These are phyloP conservation scores for Xylaria sp. DNA, from an alignment of 2,329 filamentous ascomycete species.

Conservation along the genomic window DNA sequence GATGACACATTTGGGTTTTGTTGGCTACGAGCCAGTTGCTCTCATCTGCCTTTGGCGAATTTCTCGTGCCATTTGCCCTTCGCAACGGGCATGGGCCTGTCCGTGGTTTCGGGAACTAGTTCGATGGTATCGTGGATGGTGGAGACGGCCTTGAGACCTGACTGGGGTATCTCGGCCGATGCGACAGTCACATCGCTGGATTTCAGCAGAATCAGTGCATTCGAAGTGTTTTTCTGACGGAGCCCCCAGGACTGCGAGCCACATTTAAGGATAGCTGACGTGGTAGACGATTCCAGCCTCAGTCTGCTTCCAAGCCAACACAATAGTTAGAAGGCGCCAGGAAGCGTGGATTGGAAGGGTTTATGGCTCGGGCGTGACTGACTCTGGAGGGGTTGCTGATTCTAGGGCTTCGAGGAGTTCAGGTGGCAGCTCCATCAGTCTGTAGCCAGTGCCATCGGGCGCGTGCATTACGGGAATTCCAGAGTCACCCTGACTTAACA, in stretches of 20 bases:
- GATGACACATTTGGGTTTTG: conserved; percentile 10
- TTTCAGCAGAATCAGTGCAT: conserved; percentile 68
- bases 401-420: conserved; percentile 68
- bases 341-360: not conserved
- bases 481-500: conserved; percentile 60
- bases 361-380: conserved; percentile 41
- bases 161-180: conserved; percentile 45
- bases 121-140: conserved; percentile 73
- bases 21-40: not conserved
- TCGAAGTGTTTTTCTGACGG: conserved; percentile 75
- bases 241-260: conserved; percentile 66
- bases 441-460: conserved; percentile 63
- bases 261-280: conserved; percentile 65
- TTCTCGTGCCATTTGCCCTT: conserved; percentile 71
- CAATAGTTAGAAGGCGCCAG: conserved; percentile 3
- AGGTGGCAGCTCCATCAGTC: conserved; percentile 70
- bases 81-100: conserved; percentile 47
- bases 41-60: conserved; percentile 61
- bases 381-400: conserved; percentile 64
- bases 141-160: conserved; percentile 61
- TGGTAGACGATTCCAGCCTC: conserved; percentile 61
- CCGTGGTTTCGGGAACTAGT: conserved; percentile 59
- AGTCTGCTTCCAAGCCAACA: conserved; percentile 52
- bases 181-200: conserved; percentile 41
- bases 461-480: conserved; percentile 63